Evolutionary conservation across 768 basidiomycete genomes (phyloP).

Genomic region (Hirschioporus abietinus): DNA sequence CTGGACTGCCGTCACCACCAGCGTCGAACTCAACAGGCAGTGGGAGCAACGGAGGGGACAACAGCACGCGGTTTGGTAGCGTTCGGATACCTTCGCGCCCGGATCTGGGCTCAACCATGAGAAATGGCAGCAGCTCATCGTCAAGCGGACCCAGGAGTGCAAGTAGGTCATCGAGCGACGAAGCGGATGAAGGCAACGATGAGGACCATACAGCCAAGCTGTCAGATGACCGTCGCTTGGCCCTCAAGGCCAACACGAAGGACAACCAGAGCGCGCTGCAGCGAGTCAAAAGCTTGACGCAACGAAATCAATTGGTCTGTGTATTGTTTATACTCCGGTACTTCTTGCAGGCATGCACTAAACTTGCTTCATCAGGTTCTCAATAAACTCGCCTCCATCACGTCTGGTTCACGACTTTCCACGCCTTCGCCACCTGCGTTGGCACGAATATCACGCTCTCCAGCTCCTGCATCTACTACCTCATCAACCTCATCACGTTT

Average conservation of each 20-base stretch:
- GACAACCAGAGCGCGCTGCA: slow-evolving; percentile 58
- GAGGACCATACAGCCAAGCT: slow-evolving; percentile 60
- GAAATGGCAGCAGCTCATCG: slow-evolving; percentile 27
- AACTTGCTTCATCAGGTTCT: slow-evolving; percentile 40
- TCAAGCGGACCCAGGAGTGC: slow-evolving; percentile 22
- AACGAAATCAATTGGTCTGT: slow-evolving; percentile 70
- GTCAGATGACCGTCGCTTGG: slow-evolving; percentile 26
- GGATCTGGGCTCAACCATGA: slow-evolving; percentile 30
- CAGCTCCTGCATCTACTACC: slow-evolving; percentile 29
- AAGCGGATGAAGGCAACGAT: slow-evolving; percentile 44
- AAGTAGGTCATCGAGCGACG: slow-evolving; percentile 30
- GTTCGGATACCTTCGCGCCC: slow-evolving; percentile 30
- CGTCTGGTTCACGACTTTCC: slow-evolving; percentile 37
- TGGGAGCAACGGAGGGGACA: slow-evolving; percentile 59
- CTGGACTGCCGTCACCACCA: slow-evolving; percentile 78
- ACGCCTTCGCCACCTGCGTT: slow-evolving; percentile 48
- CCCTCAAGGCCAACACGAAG: slow-evolving; percentile 27
- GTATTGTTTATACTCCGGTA: slow-evolving; percentile 13
- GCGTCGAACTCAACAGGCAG: slow-evolving; percentile 84
- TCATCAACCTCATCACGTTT: slow-evolving; percentile 26
- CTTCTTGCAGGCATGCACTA: slow-evolving; percentile 1
- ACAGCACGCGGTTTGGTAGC: slow-evolving; percentile 31
- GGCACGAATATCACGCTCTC: slow-evolving; percentile 26
- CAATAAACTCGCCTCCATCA: slow-evolving; percentile 57
- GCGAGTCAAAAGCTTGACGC: slow-evolving; percentile 62